Conservation (phyloP, 257 asterid species). For the Nicotiana undulata region DNA sequence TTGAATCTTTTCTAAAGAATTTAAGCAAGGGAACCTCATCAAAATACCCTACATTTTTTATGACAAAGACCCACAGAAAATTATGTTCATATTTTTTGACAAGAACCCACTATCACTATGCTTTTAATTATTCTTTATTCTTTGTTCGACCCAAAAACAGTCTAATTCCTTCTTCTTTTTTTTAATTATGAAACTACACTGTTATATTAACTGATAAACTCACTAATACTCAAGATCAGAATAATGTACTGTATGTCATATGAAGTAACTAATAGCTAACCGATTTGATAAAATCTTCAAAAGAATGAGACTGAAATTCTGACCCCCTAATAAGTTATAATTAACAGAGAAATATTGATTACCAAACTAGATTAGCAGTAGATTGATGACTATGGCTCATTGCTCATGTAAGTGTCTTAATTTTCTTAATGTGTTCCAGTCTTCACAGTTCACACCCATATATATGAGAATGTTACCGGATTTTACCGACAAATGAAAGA, state of each 20-base stretch:
- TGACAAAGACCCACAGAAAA: slow-evolving; percentile 8
- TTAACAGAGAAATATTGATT: too few relatives aligned
- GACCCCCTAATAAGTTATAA: too few relatives aligned
- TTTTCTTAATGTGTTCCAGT: neutral
- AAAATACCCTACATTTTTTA: slow-evolving; percentile 22
- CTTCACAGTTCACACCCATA: neutral
- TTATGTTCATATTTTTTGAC: slow-evolving; percentile 17
- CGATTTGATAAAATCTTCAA: neutral
- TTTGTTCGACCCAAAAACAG: neutral
- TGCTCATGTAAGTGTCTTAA: neutral
- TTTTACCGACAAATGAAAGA: too few relatives aligned
- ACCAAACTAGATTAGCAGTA: too few relatives aligned
- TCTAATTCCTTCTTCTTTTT: neutral
- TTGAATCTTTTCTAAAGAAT: slow-evolving; percentile 28
- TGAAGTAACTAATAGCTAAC: neutral
- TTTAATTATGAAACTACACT: neutral
- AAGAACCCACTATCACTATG: slow-evolving; percentile 13
- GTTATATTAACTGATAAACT: neutral
- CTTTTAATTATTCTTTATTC: neutral
- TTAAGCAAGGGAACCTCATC: slow-evolving; percentile 10
- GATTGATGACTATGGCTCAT: neutral
- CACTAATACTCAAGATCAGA: neutral
- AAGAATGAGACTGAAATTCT: neutral
- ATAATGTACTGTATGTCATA: neutral
- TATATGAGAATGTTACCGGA: too few relatives aligned